Evolutionary conservation across 2,329 filamentous ascomycete species (phyloP).

Genomic region (Aureobasidium sp.): DNA sequence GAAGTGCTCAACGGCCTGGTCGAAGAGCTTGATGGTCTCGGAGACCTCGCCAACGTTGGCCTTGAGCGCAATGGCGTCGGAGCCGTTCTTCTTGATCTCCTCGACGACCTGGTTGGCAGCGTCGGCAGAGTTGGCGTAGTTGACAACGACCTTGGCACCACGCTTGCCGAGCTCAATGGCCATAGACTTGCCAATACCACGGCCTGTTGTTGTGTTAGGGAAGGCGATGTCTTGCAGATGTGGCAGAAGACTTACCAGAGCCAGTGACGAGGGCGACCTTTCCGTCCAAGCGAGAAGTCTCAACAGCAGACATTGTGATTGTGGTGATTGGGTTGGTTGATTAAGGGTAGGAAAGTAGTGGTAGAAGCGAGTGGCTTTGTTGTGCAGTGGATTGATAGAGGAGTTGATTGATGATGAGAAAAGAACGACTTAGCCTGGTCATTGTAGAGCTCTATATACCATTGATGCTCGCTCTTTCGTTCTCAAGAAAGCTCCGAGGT

Average conservation of each 20-base stretch:
- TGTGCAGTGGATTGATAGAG: not conserved
- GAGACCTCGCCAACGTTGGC: constrained; percentile 61
- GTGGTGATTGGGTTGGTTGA: constrained; percentile 17
- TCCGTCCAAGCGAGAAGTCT: constrained; percentile 47
- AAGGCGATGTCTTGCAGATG: not conserved
- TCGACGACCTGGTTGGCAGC: constrained; percentile 60
- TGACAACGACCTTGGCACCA: constrained; percentile 60
- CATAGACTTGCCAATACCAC: constrained; percentile 61
- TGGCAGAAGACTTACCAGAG: constrained; percentile 34
- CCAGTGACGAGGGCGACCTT: constrained; percentile 50
- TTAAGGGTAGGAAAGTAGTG: constrained; percentile 4
- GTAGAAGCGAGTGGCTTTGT: constrained; percentile 14
- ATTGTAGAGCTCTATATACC: constrained; percentile 16
- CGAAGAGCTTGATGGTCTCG: constrained; percentile 58
- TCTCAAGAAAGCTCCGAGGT: constrained; percentile 9
- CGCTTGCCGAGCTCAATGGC: constrained; percentile 58
- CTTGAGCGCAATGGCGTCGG: constrained; percentile 57
- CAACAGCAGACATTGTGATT: constrained; percentile 33
- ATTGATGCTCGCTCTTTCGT: constrained; percentile 9
- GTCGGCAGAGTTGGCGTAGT: constrained; percentile 59
- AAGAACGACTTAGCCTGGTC: constrained; percentile 1
- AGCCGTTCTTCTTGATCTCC: constrained; percentile 57
- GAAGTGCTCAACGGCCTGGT: constrained; percentile 55
- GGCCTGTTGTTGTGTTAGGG: constrained; percentile 38
- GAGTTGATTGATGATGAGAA: constrained; percentile 14